A percentile compares a stretch with the other conserved stretches of the same genome.
Conservation (phyloP, 257 asterid genomes). For the Przewalskia tangutica region DNA sequence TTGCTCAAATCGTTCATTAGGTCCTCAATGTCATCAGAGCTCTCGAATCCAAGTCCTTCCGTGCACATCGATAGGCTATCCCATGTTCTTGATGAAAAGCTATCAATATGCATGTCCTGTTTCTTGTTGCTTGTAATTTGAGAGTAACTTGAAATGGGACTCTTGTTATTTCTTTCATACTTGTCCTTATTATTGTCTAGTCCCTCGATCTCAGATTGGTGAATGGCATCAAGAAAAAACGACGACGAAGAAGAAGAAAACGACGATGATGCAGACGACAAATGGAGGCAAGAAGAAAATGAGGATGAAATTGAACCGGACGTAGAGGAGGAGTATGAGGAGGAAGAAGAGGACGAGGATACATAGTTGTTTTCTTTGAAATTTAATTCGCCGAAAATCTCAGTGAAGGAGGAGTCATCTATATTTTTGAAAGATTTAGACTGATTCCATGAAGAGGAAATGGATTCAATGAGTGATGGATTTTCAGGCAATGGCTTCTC, state of each 20-base stretch:
- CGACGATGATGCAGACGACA: constrained; percentile 10
- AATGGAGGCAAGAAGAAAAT: constrained; percentile 13
- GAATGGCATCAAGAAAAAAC: not conserved
- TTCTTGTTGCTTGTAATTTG: not conserved
- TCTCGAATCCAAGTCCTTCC: constrained; percentile 74
- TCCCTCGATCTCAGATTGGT: not conserved
- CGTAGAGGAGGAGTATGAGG: not conserved
- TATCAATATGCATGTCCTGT: constrained; percentile 30
- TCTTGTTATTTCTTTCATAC: constrained; percentile 8
- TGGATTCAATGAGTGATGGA: constrained; percentile 48
- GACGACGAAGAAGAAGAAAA: constrained; percentile 10
- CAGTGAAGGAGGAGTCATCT: constrained; percentile 31
- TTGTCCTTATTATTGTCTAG: not conserved
- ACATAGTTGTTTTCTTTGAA: constrained; percentile 26
- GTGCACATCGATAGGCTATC: constrained; percentile 60
- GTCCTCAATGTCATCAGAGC: constrained; percentile 52
- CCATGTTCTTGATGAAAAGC: constrained; percentile 43
- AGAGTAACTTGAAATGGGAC: constrained; percentile 8
- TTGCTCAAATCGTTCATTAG: constrained; percentile 22
- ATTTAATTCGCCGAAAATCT: constrained; percentile 38
- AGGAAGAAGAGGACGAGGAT: not conserved
- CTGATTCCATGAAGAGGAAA: constrained; percentile 54
- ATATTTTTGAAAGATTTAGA: constrained; percentile 27
- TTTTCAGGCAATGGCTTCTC: constrained; percentile 60
- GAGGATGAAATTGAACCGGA: not conserved